Evolutionary conservation across 495 filamentous ascomycete species (phyloP), one percentile per base, ranked within the genome.

Genomic region (Chaetomium fimeti): DNA sequence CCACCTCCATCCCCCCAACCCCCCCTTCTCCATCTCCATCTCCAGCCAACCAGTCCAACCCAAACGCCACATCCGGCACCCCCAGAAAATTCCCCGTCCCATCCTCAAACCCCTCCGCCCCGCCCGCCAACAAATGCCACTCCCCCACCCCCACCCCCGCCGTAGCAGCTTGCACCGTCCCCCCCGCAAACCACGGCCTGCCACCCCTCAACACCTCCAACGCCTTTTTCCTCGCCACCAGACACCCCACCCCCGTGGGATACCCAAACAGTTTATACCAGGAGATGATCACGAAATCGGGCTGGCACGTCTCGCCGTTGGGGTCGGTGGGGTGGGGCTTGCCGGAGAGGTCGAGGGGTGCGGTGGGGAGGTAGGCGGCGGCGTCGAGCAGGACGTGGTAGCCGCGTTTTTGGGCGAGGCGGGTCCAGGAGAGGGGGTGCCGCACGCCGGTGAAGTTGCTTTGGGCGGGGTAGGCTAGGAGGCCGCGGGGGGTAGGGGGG

Each of bases 191-290:
- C 75, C 83, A 88, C n/a, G 73, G 77, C 13, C 84, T 75, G 7
- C 73, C 61, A 20, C 74, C 68, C 38, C 85, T 74, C 15, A 80
- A 69, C 5, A 24, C 1, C 32, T 52, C 60, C 0, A 79, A 69
- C 3, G 80, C 75, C 1, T 72, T 67, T 38, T 78, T 80, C 29
- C 80, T 77, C 2, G 83, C 78, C 38, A 87, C 78, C 6, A 88
- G 67, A 22, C 81, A 84, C 24, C 86, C 86, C 5, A 88, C 76
- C 47, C 87, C 83, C 5, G 75, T 77, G 0, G 86, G 86, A 60
- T 84, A 85, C 3, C 86, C 86, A 65, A 88, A 89, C 8, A 88
- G 83, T 68, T 88, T 89, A 75, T 88, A 88, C 69, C 85, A 85
- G 54, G 81, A 84, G 20, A 86, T 56, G 11, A 76, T 78, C 7